These are phyloP conservation scores for Cyanidiococcus yangmingshanensis DNA, from an alignment of 23 red algal species.

Conservation along the genomic window DNA sequence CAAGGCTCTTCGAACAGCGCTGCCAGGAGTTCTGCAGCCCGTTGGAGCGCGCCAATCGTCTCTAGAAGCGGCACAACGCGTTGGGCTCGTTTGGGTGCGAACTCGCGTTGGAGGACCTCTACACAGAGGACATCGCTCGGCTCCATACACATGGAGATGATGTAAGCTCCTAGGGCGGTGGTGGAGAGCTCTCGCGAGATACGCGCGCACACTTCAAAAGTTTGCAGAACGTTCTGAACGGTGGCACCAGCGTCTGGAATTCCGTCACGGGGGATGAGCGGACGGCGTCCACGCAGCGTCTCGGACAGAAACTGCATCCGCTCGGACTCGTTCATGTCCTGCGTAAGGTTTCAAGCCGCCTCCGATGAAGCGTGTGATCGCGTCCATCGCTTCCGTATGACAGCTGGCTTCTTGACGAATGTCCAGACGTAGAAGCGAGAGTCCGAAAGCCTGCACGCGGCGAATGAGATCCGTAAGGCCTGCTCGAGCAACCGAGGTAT, in stretches of 20 bases:
- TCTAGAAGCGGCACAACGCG: constrained; percentile 94
- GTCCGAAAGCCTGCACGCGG: constrained; percentile 74
- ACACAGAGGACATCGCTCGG: constrained; percentile 89
- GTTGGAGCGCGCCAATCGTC: constrained; percentile 75
- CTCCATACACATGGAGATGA: constrained; percentile 98
- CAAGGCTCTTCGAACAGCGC: constrained; percentile 60
- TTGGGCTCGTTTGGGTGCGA: constrained; percentile 31
- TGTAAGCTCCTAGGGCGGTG: constrained; percentile 68
- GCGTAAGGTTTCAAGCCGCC: constrained; percentile 48
- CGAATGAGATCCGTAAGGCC: constrained; percentile 72
- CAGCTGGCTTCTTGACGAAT: constrained; percentile 86
- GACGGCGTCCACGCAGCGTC: constrained; percentile 50
- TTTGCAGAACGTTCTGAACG: constrained; percentile 74
- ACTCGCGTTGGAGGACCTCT: constrained; percentile 88
- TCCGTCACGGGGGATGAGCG: constrained; percentile 71
- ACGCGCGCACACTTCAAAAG: constrained; percentile 57
- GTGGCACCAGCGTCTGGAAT: constrained; percentile 35
- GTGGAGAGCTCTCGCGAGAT: constrained; percentile 46
- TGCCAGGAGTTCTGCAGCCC: constrained; percentile 38
- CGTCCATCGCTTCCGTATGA: constrained; percentile 77
- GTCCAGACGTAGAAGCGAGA: constrained; percentile 75
- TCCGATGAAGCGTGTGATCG: constrained; percentile 80
- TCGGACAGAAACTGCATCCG: constrained; percentile 66
- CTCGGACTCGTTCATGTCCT: constrained; percentile 56
- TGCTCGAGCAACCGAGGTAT: constrained; percentile 56